These are phyloP conservation scores for Chlamydomonas incerta DNA, from an alignment of 139 green algal species.

Conservation along the genomic window DNA sequence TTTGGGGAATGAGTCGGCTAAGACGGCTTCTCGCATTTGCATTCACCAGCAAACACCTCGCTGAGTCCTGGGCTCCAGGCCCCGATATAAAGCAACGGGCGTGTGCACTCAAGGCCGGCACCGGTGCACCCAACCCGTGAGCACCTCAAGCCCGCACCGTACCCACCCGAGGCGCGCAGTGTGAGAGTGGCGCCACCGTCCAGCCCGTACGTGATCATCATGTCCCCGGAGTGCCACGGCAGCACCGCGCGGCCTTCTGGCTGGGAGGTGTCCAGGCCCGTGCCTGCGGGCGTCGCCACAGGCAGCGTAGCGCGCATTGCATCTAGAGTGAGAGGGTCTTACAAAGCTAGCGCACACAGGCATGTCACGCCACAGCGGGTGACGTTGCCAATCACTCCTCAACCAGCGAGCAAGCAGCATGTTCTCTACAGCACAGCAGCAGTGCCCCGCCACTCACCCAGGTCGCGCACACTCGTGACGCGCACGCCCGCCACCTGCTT, in stretches of 20 bases:
- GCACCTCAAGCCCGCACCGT: not conserved
- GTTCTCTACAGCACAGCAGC: too few relatives aligned
- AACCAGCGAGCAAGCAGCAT: too few relatives aligned
- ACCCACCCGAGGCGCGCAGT: constrained; percentile 62
- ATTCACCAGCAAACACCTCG: too few relatives aligned
- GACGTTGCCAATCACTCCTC: too few relatives aligned
- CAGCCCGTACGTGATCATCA: constrained; percentile 79
- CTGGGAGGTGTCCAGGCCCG: constrained; percentile 72
- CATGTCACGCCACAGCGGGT: too few relatives aligned
- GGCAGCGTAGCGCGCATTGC: too few relatives aligned
- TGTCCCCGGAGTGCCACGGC: constrained; percentile 76
- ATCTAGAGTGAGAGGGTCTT: too few relatives aligned
- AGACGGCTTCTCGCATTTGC: too few relatives aligned
- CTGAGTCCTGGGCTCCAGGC: not conserved
- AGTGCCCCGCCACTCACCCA: constrained; percentile 41
- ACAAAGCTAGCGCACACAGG: not conserved
- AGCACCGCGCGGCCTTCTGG: constrained; percentile 59
- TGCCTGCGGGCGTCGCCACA: constrained; percentile 56
- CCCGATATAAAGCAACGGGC: too few relatives aligned
- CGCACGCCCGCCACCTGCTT: constrained; percentile 5
- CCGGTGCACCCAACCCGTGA: too few relatives aligned
- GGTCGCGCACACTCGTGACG: constrained; percentile 25
- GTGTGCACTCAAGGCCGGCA: too few relatives aligned
- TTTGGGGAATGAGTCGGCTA: too few relatives aligned
- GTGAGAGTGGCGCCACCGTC: constrained; percentile 65